Evolutionary conservation across 495 filamentous ascomycete genomes (phyloP), one percentile per base, ranked within the genome.

Genomic region (Penicillium parvum): DNA sequence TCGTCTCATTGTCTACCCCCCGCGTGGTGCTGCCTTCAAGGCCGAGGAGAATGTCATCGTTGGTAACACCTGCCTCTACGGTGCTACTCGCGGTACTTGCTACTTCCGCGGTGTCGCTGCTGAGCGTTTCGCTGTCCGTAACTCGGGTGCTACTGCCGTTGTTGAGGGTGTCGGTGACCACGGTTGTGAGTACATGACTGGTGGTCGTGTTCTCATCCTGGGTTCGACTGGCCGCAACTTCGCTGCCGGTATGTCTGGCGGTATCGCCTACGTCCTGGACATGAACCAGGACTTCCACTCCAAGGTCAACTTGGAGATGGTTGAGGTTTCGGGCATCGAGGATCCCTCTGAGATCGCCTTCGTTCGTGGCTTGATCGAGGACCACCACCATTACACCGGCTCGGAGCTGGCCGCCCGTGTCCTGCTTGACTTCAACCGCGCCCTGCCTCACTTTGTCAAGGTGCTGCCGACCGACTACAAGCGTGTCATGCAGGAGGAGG

Each of bases 141-240:
- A 99, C 74, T 97, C 94, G 1, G 92, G 92, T 62, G 92, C 87
- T 30, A 97, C 85, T 20, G 92, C 94, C 21, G 87, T 99, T 50
- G 91, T 97, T 50, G 92, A 99, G 70, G 92, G 94, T 67, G 82
- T 95, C 40, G 92, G 92, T 74, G 92, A 99, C 63, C 92, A 99
- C 61, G 89, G 91, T 34, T 97, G 91, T 61, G 92, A 99, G 73
- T 99, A 99, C 78, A 99, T 99, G 92, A 98, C 92, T 45, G 92
- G 92, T 58, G 92, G 92, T 58, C 88, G 94, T 61, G 81, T 97
- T 26, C 71, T 99, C 44, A 75, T 94, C 47, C 76, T 99, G 32
- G 92, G 92, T 44, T 80, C 83, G 56, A 96, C 88, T 56, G 92
- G 92, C n/a, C 92, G 92, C 49, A 99, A 99, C 76, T 99, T 99